Evolutionary conservation across 139 green algal genomes (phyloP).

Genomic region (Volvox reticuliferus): DNA sequence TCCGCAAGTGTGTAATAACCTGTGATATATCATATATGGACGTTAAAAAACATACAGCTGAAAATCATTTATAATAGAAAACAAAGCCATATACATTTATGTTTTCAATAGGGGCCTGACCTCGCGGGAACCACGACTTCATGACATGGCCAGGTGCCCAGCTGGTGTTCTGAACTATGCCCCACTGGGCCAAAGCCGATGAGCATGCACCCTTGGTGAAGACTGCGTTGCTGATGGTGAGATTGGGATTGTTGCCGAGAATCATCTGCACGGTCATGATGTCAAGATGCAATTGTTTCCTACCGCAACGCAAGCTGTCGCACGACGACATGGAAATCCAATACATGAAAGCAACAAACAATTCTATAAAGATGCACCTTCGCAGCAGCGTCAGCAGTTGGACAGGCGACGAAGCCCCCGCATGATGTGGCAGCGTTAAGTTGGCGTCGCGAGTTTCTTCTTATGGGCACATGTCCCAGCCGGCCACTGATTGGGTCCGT

Average conservation of each 20-base stretch:
- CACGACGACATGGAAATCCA: background rate
- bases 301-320: no score
- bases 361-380: background rate
- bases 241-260: conserved; percentile 7
- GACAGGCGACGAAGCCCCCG: background rate
- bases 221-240: background rate
- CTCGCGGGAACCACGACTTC: background rate
- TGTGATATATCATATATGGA: no score
- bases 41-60: background rate
- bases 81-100: background rate
- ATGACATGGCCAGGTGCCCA: background rate
- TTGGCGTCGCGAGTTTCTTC: background rate
- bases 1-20: background rate
- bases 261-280: background rate
- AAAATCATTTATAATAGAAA: no score
- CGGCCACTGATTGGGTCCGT: background rate
- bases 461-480: background rate
- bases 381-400: background rate
- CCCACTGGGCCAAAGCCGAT: conserved; percentile 3
- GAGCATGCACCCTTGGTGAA: conserved; percentile 26
- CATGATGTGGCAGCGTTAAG: background rate
- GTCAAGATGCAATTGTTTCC: background rate
- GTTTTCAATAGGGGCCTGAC: background rate
- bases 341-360: background rate
- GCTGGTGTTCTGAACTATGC: background rate